These are phyloP conservation scores for Malassezia nana DNA, from an alignment of 1,284 basidiomycete genomes.

Conservation along the genomic window DNA sequence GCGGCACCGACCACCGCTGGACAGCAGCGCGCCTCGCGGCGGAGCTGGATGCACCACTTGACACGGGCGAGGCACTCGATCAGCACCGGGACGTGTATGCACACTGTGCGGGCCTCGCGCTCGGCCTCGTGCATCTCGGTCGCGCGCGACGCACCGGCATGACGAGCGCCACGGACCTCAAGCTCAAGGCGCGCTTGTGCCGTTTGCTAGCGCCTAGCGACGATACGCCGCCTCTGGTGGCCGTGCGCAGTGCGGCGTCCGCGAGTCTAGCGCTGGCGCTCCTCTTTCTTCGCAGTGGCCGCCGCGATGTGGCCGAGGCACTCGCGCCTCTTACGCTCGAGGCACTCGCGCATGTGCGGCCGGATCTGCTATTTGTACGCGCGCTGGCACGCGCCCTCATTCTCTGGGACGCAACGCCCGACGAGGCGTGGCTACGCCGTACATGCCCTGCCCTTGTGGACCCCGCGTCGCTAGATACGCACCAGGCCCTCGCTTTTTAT, in stretches of 20 bases:
- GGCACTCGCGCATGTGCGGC: conserved; percentile 72
- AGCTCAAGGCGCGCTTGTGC: conserved; percentile 28
- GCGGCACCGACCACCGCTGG: conserved; percentile 72
- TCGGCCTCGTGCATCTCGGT: conserved; percentile 91
- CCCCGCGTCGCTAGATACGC: conserved; percentile 17
- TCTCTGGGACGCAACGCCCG: conserved; percentile 69
- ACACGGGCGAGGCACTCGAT: conserved; percentile 1
- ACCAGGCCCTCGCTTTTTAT: conserved; percentile 32
- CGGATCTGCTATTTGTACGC: conserved; percentile 72
- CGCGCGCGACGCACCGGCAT: conserved; percentile 49
- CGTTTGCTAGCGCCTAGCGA: conserved; percentile 20
- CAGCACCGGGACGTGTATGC: conserved; percentile 71
- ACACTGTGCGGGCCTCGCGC: conserved; percentile 73
- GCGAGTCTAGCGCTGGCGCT: conserved; percentile 81
- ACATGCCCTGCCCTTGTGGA: conserved; percentile 29
- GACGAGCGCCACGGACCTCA: conserved; percentile 28
- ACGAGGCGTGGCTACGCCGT: conserved; percentile 64
- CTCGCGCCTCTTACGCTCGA: conserved; percentile 69
- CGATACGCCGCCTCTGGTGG: conserved; percentile 5
- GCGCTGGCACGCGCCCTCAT: conserved; percentile 70
- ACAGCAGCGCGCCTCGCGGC: conserved; percentile 83
- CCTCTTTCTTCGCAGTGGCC: conserved; percentile 78
- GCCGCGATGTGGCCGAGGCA: conserved; percentile 72
- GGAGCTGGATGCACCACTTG: conserved; percentile 60
- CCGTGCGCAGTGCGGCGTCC: conserved; percentile 55